Evolutionary conservation across 164 flowering plant species (phyloP), one percentile per base, ranked within the genome.

Genomic region (Annona cherimola): DNA sequence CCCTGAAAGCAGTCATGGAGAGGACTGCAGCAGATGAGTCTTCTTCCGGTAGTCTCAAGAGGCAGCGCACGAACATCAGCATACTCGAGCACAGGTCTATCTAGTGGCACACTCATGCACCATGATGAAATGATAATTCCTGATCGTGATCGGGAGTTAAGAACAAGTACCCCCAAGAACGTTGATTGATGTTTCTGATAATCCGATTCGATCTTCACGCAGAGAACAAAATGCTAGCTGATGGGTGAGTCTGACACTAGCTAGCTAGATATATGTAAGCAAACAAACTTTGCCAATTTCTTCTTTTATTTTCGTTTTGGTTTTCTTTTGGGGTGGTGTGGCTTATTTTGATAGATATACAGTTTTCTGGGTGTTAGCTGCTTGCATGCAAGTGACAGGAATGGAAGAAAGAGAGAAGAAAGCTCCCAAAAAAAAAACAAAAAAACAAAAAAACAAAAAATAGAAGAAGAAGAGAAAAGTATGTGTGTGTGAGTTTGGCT

Each of bases 1-100:
- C 94, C 4, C 80, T 91, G 54, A 91, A 84, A 77, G 86, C 86
- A 0, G 92, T 89, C 45, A 89, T 91, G 90, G 97, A 91, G 81
- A 86, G 84, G 79, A 81, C 82, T 8, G 65, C 69, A 3, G 77
- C 85, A 46, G 91, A 86, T 67, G 88, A 87, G 42, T 77, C 91
- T 70, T 77, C 96, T 68, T 82, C 95, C 1, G 89, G 85, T 50
- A 86, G 75, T 83, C 79, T 82, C 16, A 91, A 91, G 86, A 85
- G 93, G 68, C 96, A 91, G 76, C 84, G 92, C 69, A 89, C 91
- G 63, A 84, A 83, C 67, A 73, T 77, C 67, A 85, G 78, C 74
- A 82, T 86, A 68, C 73, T 85, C 65, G 86, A 84, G 79, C 82
- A 82, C 81, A 81, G 85, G 81, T 84, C 87, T 74, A 76, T 83